Evolutionary conservation across 2,329 filamentous ascomycete genomes (phyloP).

Genomic region (Fusarium compactum): DNA sequence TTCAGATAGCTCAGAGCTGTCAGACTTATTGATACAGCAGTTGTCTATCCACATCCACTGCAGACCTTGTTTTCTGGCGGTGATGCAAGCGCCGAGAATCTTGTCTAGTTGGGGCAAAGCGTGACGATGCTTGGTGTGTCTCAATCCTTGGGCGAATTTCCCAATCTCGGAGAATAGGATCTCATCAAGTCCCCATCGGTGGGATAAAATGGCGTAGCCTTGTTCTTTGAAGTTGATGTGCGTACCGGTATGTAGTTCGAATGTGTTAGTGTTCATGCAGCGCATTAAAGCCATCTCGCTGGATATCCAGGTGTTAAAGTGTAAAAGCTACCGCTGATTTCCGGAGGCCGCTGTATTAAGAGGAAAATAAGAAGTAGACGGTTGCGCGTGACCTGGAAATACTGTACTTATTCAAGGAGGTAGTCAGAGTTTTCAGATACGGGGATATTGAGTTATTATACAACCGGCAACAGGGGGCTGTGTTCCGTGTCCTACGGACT

Average conservation of each 20-base stretch:
- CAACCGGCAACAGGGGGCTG: no score
- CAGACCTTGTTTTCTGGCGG: background rate
- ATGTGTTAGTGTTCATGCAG: conserved; percentile 1
- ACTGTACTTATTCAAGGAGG: no score
- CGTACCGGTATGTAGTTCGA: background rate
- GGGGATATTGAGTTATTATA: no score
- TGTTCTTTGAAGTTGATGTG: background rate
- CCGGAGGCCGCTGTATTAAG: no score
- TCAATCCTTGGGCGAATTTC: background rate
- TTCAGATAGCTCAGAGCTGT: background rate
- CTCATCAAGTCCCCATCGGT: background rate
- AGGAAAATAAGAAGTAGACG: no score
- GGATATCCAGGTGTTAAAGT: no score
- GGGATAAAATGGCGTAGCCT: conserved; percentile 1
- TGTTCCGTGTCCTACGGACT: no score
- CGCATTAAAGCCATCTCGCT: conserved; percentile 6
- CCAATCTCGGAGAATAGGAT: background rate
- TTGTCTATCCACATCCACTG: conserved; percentile 11
- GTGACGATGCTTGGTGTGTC: background rate
- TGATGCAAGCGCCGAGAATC: background rate
- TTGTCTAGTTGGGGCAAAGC: background rate
- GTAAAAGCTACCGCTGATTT: no score
- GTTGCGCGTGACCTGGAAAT: no score
- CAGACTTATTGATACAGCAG: conserved; percentile 5
- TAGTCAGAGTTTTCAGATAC: no score